These are phyloP conservation scores for Fistulifera pelliculosa DNA, from an alignment of 108 stramenopile species.

Conservation along the genomic window DNA sequence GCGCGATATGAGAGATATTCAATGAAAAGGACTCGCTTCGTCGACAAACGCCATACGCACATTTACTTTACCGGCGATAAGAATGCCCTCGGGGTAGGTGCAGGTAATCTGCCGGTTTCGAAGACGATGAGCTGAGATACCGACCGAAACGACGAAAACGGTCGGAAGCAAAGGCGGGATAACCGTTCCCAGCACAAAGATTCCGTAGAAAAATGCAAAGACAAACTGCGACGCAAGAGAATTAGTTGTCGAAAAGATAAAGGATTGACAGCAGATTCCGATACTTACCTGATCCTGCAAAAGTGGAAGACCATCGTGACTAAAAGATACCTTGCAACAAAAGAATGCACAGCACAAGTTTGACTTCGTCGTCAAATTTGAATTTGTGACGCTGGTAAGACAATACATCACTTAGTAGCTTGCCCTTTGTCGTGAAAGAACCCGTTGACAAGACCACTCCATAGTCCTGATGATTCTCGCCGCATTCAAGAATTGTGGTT, in stretches of 20 bases:
- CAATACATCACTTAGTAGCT: conserved; percentile 45
- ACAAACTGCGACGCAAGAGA: conserved; percentile 5
- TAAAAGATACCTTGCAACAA: conserved; percentile 33
- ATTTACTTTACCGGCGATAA: conserved; percentile 72
- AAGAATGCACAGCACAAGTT: conserved; percentile 41
- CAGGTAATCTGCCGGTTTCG: conserved; percentile 46
- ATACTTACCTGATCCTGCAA: conserved; percentile 24
- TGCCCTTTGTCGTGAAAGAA: conserved; percentile 53
- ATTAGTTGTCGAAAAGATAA: too few relatives aligned
- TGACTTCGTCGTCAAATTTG: conserved; percentile 59
- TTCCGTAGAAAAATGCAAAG: conserved; percentile 45
- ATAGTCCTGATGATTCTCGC: conserved; percentile 15
- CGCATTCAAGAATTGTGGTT: conserved; percentile 39
- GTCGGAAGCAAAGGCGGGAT: conserved; percentile 58
- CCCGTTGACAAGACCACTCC: conserved; percentile 48
- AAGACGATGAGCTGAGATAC: conserved; percentile 49
- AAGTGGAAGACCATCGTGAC: conserved; percentile 28
- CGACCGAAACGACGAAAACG: conserved; percentile 56
- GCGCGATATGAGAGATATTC: too few relatives aligned
- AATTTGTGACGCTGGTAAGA: conserved; percentile 55
- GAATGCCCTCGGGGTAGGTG: conserved; percentile 54
- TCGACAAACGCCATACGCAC: too few relatives aligned
- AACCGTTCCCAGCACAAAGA: conserved; percentile 25
- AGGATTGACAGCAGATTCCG: too few relatives aligned
- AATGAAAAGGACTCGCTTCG: too few relatives aligned